Evolutionary conservation across 768 basidiomycete species (phyloP), one percentile per base, ranked within the genome.

Genomic region (Dentipellis sp.): DNA sequence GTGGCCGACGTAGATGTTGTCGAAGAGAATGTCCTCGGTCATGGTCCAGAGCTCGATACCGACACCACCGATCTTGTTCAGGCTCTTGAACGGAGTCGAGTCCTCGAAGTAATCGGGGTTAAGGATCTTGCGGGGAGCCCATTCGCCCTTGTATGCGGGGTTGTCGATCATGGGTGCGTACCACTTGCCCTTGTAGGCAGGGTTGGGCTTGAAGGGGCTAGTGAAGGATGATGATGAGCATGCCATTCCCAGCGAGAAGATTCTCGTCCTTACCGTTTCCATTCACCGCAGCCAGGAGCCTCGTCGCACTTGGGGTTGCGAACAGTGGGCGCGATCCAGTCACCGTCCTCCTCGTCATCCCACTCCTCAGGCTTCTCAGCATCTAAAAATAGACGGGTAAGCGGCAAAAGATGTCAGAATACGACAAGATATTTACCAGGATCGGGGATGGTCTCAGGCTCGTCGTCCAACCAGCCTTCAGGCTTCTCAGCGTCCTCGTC

Each of bases 21-120:
- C 84, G 69, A 94, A 94, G 63, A 94, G 78, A 64, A 94, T 94
- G 67, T 91, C 86, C 72, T 90, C 90, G 45, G 94, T 95, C 97
- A 98, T 99, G 48, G 95, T 95, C 97, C 97, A 99, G 64, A 98
- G 84, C 73, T 99, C 97, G 62, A 98, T 94, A 66, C 94, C 94
- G 59, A 97, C 82, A 73, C 93, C 94, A 63, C 91, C 90, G 67
- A 99, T 95, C 72, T 91, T 90, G 64, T 81, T 76, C 51, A 99
- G 80, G 70, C 74, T 76, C 77, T 92, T 86, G 62, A 91, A 79
- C 6, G 94, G 94, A 55, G 75, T 80, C 54, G 74, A 68, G 69
- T 98, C 97, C 73, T 95, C 91, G 71, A 89, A 99, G 81, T 77
- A 97, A 66, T 75, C 74, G 11, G 94, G 91, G 82, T 97, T 97